Conservation (phyloP, 1,284 basidiomycete genomes). For the Cutaneotrichosporon curvatum region DNA sequence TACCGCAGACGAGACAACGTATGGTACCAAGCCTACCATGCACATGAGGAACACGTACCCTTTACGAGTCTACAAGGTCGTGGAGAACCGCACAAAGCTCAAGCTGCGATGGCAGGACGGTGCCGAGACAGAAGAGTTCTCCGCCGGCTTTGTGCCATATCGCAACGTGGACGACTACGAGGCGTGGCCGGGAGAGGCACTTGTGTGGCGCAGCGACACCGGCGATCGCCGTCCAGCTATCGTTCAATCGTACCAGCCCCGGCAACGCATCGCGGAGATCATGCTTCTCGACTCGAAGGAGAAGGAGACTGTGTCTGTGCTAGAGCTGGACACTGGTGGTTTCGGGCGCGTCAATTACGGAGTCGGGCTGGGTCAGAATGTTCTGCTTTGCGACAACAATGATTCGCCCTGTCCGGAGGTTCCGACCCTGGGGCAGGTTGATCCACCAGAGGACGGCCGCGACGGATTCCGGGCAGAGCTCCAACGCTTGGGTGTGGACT, state of each 20-base stretch:
- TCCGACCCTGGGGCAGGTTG: constrained; percentile 30
- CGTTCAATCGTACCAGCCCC: constrained; percentile 68
- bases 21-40: constrained; percentile 17
- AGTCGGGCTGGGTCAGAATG: constrained; percentile 71
- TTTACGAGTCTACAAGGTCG: constrained; percentile 58
- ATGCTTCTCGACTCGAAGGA: constrained; percentile 29
- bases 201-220: constrained; percentile 74
- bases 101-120: constrained; percentile 88
- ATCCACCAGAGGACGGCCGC: constrained; percentile 21
- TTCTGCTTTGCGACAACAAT: constrained; percentile 55
- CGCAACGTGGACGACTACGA: constrained; percentile 49
- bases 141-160: constrained; percentile 69
- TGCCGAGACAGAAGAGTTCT: constrained; percentile 53
- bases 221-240: constrained; percentile 58
- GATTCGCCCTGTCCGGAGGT: constrained; percentile 30
- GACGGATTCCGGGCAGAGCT: constrained; percentile 19
- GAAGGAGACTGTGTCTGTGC: constrained; percentile 65
- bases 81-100: constrained; percentile 61
- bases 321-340: constrained; percentile 70
- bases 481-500: constrained; percentile 16
- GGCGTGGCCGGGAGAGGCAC: constrained; percentile 75
- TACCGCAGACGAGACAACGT: constrained; percentile 11
- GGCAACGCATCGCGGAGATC: constrained; percentile 59
- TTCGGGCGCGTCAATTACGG: constrained; percentile 56
- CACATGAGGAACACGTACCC: constrained; percentile 42